phyloP scores from a whole-genome alignment of 2,329 filamentous ascomycete species.

The Thyridium curvatum region DNA sequence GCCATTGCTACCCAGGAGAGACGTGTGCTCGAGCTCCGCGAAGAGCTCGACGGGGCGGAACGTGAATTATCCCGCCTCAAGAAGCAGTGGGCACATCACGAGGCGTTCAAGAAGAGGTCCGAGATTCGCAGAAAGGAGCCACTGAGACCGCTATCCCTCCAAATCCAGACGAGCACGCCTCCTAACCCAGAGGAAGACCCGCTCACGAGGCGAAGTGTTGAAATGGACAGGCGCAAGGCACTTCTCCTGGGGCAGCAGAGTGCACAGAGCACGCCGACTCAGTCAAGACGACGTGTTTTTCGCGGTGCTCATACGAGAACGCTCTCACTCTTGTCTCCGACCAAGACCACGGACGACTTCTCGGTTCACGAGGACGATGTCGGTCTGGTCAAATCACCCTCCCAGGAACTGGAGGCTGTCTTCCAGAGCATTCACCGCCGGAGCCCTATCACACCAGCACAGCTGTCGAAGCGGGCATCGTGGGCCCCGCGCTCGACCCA shows the following conservation, averaged over 20 bases:
- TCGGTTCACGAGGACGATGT: slow-evolving; percentile 30
- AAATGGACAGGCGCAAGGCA: slow-evolving; percentile 69
- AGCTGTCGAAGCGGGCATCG: slow-evolving; percentile 48
- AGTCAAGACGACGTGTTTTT: slow-evolving; percentile 57
- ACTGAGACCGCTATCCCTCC: slow-evolving; percentile 35
- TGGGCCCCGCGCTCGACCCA: slow-evolving; percentile 50
- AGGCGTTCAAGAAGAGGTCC: slow-evolving; percentile 68
- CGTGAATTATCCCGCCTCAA: slow-evolving; percentile 70
- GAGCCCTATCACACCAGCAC: slow-evolving; percentile 23
- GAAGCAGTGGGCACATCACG: slow-evolving; percentile 73
- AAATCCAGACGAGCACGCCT: slow-evolving; percentile 6
- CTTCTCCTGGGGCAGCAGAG: slow-evolving; percentile 47
- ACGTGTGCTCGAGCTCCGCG: slow-evolving; percentile 80
- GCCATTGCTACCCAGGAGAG: slow-evolving; percentile 90
- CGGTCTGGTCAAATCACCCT: slow-evolving; percentile 35
- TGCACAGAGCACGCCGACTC: slow-evolving; percentile 29
- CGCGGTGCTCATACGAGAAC: slow-evolving; percentile 57
- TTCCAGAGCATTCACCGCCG: slow-evolving; percentile 22
- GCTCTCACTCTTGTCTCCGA: slow-evolving; percentile 76
- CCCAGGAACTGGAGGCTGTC: slow-evolving; percentile 19
- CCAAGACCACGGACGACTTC: slow-evolving; percentile 35
- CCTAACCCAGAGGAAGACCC: slow-evolving; percentile 15
- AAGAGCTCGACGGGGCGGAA: slow-evolving; percentile 83
- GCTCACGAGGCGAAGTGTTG: slow-evolving; percentile 37
- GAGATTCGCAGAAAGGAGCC: slow-evolving; percentile 60